Evolutionary conservation across 1,284 basidiomycete genomes (phyloP).

Genomic region (Papiliotrema flavescens): DNA sequence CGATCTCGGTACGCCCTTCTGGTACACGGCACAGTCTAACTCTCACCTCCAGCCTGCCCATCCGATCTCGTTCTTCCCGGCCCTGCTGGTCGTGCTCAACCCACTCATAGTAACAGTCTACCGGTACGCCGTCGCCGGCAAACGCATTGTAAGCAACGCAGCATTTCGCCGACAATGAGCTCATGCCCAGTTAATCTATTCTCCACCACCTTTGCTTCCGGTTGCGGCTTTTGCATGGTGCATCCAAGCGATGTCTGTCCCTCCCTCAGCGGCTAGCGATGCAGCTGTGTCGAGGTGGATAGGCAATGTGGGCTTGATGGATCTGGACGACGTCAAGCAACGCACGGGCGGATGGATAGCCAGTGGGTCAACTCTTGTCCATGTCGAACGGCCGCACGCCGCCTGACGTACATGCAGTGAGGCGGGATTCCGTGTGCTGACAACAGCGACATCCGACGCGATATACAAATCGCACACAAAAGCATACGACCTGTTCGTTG

Average conservation of each 20-base stretch:
- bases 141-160: slow-evolving; percentile 27
- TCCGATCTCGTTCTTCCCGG: slow-evolving; percentile 36
- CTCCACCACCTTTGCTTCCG: slow-evolving; percentile 37
- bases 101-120: slow-evolving; percentile 37
- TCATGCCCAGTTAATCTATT: slow-evolving; percentile 35
- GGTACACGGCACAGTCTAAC: neutral
- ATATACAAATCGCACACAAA: slow-evolving; percentile 37
- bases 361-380: slow-evolving; percentile 23
- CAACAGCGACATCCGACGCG: slow-evolving; percentile 38
- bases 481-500: slow-evolving; percentile 42
- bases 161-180: neutral
- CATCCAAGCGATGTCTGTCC: slow-evolving; percentile 36
- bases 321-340: slow-evolving; percentile 27
- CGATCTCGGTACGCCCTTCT: neutral
- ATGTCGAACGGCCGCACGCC: neutral
- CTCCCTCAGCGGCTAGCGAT: slow-evolving; percentile 22
- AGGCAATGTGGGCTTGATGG: slow-evolving; percentile 44
- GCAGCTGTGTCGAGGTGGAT: slow-evolving; percentile 23
- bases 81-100: slow-evolving; percentile 33
- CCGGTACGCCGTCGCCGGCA: slow-evolving; percentile 37
- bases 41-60: slow-evolving; percentile 18
- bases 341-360: slow-evolving; percentile 39
- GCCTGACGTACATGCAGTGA: too few species aligned
- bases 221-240: slow-evolving; percentile 40
- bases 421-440: too few species aligned